These are phyloP conservation scores for Cyclanthera cordifolia DNA, from an alignment of 306 rosid genomes.

Conservation along the genomic window DNA sequence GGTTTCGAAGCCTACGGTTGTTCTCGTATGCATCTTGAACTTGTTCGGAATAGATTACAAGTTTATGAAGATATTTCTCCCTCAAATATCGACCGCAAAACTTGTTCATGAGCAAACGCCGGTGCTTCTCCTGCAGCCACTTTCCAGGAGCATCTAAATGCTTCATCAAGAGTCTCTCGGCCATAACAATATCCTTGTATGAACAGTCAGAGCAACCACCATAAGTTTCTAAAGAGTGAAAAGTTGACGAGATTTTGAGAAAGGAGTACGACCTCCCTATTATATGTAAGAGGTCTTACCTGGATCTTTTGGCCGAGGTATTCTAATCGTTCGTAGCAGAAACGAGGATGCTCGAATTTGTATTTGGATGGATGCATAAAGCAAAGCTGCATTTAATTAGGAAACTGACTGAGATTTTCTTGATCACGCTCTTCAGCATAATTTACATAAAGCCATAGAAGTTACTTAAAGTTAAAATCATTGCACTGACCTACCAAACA, in stretches of 20 bases:
- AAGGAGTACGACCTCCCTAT: not conserved
- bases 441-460: not conserved
- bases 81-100: conserved; percentile 77
- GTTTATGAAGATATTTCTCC: conserved; percentile 58
- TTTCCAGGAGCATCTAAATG: conserved; percentile 93
- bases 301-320: conserved; percentile 88
- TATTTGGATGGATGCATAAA: conserved; percentile 85
- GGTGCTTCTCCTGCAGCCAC: conserved; percentile 84
- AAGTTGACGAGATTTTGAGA: not conserved
- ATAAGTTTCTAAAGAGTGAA: not conserved
- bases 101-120: conserved; percentile 78
- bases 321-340: conserved; percentile 84
- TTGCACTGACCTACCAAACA: no score
- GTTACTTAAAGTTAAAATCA: no score
- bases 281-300: conserved; percentile 29
- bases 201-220: not conserved
- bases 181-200: conserved; percentile 79
- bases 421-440: not conserved
- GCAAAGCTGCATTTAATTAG: conserved; percentile 52
- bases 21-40: conserved; percentile 55
- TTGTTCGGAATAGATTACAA: conserved; percentile 39
- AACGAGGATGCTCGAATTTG: conserved; percentile 92
- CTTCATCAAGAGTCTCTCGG: conserved; percentile 86
- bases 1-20: conserved; percentile 71
- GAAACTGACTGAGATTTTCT: not conserved